These are phyloP conservation scores for Talaromyces thailandensis DNA, from an alignment of 495 filamentous ascomycete species.

Conservation along the genomic window DNA sequence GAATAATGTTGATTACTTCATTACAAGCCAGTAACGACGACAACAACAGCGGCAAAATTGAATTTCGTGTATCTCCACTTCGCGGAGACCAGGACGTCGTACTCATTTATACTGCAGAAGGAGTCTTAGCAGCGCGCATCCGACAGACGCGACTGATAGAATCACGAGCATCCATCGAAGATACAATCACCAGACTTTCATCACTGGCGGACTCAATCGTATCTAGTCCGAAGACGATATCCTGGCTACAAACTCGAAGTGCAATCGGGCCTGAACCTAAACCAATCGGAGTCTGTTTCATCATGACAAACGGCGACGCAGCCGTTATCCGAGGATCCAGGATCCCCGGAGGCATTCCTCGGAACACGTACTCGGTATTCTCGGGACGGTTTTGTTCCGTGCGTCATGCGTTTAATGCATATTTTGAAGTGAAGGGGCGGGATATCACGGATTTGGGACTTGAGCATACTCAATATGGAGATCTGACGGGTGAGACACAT, in stretches of 20 bases:
- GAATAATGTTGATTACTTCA: neutral
- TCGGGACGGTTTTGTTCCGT: neutral
- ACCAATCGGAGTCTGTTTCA: neutral
- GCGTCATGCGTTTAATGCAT: neutral
- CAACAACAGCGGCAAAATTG: neutral
- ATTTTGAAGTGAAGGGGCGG: neutral
- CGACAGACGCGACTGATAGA: neutral
- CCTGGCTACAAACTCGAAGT: neutral
- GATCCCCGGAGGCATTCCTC: neutral
- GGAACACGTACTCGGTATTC: neutral
- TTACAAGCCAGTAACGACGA: neutral
- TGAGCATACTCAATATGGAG: neutral
- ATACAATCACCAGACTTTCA: neutral
- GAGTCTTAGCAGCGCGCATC: neutral
- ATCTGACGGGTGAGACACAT: neutral
- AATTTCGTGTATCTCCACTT: neutral
- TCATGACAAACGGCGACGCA: neutral
- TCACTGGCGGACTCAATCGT: neutral
- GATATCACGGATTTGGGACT: neutral
- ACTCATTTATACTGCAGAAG: neutral
- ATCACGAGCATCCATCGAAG: neutral
- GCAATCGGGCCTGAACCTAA: neutral
- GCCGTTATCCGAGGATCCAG: neutral
- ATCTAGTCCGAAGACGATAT: neutral
- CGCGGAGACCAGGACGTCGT: neutral